Evolutionary conservation across 2,329 filamentous ascomycete genomes (phyloP).

Genomic region (Thermoascus crustaceus): DNA sequence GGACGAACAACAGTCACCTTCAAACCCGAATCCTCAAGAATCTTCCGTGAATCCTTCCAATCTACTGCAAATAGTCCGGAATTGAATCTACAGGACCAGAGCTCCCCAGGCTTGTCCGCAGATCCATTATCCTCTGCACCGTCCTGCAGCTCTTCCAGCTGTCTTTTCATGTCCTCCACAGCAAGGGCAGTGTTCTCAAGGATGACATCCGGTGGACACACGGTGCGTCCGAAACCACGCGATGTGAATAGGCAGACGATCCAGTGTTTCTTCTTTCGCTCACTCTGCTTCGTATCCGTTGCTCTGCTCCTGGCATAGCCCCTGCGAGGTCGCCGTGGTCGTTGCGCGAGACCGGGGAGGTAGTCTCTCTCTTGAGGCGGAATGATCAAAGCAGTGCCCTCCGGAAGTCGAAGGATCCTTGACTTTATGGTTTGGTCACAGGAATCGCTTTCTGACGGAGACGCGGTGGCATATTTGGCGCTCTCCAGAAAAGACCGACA

Average conservation of each 20-base stretch:
- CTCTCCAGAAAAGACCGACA: conserved; percentile 29
- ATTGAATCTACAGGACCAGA: conserved; percentile 50
- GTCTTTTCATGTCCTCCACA: conserved; percentile 40
- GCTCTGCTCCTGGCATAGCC: conserved; percentile 2
- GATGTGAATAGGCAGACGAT: conserved; percentile 55
- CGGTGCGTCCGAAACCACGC: conserved; percentile 37
- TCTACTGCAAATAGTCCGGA: conserved; percentile 49
- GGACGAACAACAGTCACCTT: conserved; percentile 28
- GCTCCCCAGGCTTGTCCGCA: conserved; percentile 17
- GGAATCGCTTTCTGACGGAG: neutral
- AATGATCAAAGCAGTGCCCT: conserved; percentile 47
- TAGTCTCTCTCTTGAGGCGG: conserved; percentile 37
- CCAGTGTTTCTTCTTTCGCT: conserved; percentile 37
- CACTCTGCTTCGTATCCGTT: neutral
- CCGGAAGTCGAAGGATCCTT: conserved; percentile 17
- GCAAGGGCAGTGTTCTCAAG: conserved; percentile 42
- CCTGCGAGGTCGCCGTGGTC: neutral
- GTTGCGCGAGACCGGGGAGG: neutral
- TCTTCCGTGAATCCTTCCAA: conserved; percentile 43
- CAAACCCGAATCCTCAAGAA: conserved; percentile 35
- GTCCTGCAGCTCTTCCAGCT: conserved; percentile 28
- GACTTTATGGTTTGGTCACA: neutral
- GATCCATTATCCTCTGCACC: conserved; percentile 7
- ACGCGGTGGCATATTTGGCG: conserved; percentile 8
- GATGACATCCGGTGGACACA: conserved; percentile 34